Evolutionary conservation across 73 alveolate genomes (phyloP), one percentile per base, ranked within the genome.

Genomic region (Urostyla sp.): DNA sequence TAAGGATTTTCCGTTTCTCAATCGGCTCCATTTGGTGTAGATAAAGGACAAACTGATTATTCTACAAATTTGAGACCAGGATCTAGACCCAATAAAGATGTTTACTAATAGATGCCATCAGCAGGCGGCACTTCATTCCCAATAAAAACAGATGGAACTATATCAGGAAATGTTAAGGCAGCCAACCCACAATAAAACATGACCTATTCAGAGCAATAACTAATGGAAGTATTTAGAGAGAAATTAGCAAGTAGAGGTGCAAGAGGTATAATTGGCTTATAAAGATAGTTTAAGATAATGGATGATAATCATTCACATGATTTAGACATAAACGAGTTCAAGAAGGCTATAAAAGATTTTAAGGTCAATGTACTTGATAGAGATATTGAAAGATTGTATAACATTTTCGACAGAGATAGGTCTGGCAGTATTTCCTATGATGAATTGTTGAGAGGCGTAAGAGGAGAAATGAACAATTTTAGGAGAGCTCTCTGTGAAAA

Each of bases 231-330:
- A 44, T 73, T 94, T 26, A 89, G 94, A 76, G 85, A 82, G 31
- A 91, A 89, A 40, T 54, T 94, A 23, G 90, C 92, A 36, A 69
- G 74, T 45, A 89, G 97, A 94, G 99, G 98, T n/a, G 81, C 96
- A 27, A 73, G 98, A 66, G 98, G 99, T 23, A 66, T 94, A 16
- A 91, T 97, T 24, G 96, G 97, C 35, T 77, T 97, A 55, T 88
- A 94, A 69, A 57, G 87, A 40, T 89, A 86, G 67, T 95, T 97
- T 89, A 85, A 94, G 80, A 59, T 93, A 27, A 76, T 80, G 67
- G 99, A 96, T 78, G 96, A 95, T 53, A 92, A 88, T 60, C 84
- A 90, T 66, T 75, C 94, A 32, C 96, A 92, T 51, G 87, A 93
- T 31, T 61, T 97, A 23, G 91, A 89, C 61, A 78, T 61, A 34